phyloP scores from a whole-genome alignment of 192 early-diverging fungal species.

The Neocallimastix lanati region DNA sequence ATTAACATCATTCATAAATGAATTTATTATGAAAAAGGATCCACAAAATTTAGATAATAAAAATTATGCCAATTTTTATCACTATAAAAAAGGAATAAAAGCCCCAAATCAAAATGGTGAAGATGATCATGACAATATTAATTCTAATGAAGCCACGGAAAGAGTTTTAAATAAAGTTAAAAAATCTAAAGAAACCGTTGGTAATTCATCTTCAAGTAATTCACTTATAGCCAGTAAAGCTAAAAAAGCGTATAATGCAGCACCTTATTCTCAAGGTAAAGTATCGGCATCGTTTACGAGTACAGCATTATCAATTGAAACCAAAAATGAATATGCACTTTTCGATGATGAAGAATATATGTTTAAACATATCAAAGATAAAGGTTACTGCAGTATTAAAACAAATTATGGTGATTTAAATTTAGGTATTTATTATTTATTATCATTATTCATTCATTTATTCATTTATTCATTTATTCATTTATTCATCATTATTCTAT shows the following conservation, averaged over 20 bases:
- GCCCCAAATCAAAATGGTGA: slow-evolving; percentile 1
- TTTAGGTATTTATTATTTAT: slow-evolving; percentile 14
- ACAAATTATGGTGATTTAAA: slow-evolving; percentile 73
- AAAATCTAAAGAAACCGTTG: background rate
- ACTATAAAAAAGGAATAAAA: slow-evolving; percentile 31
- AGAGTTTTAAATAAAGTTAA: background rate
- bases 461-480: no score
- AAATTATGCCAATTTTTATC: slow-evolving; percentile 55
- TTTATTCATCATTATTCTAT: no score
- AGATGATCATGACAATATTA: slow-evolving; percentile 8
- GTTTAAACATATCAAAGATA: slow-evolving; percentile 63
- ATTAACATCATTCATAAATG: no score
- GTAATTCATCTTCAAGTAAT: slow-evolving; percentile 5
- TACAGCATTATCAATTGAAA: slow-evolving; percentile 52
- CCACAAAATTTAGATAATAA: slow-evolving; percentile 52
- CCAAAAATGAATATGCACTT: slow-evolving; percentile 44
- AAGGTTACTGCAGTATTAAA: slow-evolving; percentile 53
- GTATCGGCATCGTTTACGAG: slow-evolving; percentile 75
- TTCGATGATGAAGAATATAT: slow-evolving; percentile 76
- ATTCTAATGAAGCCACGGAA: background rate
- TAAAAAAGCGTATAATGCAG: slow-evolving; percentile 55
- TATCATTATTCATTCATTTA: slow-evolving; percentile 5
- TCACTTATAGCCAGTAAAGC: slow-evolving; percentile 6
- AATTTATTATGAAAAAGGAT: no score
- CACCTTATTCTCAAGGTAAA: slow-evolving; percentile 60